Conservation (phyloP, 345 rosid species). For the Bruguiera sexangula region DNA sequence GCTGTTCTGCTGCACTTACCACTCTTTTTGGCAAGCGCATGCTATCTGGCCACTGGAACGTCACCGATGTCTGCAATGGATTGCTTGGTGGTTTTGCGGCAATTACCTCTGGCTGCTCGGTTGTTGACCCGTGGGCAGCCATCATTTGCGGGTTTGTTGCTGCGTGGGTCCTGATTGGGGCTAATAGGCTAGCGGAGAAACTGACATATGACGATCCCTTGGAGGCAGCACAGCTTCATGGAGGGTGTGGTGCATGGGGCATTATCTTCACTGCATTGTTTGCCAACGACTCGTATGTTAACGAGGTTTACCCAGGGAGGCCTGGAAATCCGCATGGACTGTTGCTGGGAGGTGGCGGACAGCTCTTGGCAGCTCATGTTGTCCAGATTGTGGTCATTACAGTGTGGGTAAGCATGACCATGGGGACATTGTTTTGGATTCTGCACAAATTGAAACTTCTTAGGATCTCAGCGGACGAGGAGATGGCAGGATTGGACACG, state of each 20-base stretch:
- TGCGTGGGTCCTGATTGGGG: slow-evolving; percentile 1
- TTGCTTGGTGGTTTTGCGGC: neutral
- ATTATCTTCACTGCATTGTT: slow-evolving; percentile 5
- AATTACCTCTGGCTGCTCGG: neutral
- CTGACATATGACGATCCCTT: slow-evolving; percentile 1
- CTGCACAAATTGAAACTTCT: neutral
- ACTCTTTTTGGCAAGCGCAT: neutral
- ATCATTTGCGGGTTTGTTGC: neutral
- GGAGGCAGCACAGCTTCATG: slow-evolving; percentile 12
- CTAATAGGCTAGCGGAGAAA: neutral
- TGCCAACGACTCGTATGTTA: neutral
- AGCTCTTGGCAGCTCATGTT: neutral
- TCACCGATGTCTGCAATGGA: neutral
- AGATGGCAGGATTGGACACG: neutral
- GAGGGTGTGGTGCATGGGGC: slow-evolving; percentile 12
- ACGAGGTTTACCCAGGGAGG: neutral
- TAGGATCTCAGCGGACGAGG: neutral
- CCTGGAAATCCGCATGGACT: neutral
- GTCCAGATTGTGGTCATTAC: neutral
- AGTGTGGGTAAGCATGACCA: neutral
- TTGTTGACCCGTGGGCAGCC: slow-evolving; percentile 1
- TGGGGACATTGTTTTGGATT: neutral
- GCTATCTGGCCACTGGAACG: neutral
- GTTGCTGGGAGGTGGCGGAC: neutral
- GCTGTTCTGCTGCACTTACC: neutral